These are phyloP conservation scores for Curvularia sp. DNA, from an alignment of 2,329 filamentous ascomycete species.

Conservation along the genomic window DNA sequence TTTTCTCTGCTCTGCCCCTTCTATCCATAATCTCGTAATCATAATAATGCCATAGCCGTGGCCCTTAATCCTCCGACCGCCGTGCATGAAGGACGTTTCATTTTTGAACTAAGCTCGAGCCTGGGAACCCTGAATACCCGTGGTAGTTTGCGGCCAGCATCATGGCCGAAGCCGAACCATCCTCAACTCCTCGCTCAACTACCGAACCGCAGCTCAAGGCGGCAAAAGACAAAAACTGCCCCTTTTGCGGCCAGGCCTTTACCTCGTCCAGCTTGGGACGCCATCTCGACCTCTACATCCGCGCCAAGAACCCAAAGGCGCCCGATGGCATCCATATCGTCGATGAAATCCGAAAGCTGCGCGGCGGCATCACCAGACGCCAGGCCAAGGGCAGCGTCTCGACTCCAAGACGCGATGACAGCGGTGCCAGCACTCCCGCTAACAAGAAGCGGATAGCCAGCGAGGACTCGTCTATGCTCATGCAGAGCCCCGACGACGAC, in stretches of 20 bases:
- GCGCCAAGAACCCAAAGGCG: constrained; percentile 87
- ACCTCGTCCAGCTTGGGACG: constrained; percentile 86
- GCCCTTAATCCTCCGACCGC: constrained; percentile 10
- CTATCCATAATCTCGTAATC: constrained; percentile 12
- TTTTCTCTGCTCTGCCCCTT: constrained; percentile 16
- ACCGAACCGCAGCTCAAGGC: constrained; percentile 53
- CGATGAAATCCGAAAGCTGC: constrained; percentile 82
- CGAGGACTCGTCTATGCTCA: constrained; percentile 39
- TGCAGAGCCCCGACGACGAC: constrained; percentile 33
- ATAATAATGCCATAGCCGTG: constrained; percentile 42
- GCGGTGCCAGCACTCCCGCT: constrained; percentile 39
- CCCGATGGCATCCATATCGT: constrained; percentile 89
- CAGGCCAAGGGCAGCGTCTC: constrained; percentile 72
- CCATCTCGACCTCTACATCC: constrained; percentile 93
- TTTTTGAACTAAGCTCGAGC: constrained; percentile 30
- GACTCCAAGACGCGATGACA: constrained; percentile 58
- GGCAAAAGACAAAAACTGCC: constrained; percentile 85
- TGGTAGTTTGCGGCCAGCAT: constrained; percentile 20
- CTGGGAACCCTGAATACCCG: constrained; percentile 23
- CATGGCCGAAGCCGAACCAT: constrained; percentile 50
- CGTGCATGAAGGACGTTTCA: constrained; percentile 27
- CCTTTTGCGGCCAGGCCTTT: constrained; percentile 87
- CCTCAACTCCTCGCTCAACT: constrained; percentile 48
- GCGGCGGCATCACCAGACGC: constrained; percentile 84
- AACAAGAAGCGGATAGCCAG: constrained; percentile 32